Conservation (phyloP, 1,284 basidiomycete species). For the Cerrena zonata region DNA sequence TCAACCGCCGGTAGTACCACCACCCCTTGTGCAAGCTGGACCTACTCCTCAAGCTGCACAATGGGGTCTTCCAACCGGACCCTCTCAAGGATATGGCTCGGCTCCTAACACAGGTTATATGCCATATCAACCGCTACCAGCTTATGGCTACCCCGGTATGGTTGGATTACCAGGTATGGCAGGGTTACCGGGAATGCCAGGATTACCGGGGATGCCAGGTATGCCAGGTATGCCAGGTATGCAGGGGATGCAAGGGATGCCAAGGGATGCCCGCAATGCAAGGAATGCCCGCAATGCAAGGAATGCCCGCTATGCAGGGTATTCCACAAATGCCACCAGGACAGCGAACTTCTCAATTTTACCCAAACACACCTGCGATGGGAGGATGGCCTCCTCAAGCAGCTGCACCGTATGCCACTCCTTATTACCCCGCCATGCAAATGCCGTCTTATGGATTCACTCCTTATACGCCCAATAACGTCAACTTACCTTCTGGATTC, state of each 20-base stretch:
- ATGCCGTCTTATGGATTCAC: not conserved
- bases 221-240: too few relatives aligned
- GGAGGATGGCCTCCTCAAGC: not conserved
- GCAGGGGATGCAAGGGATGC: too few relatives aligned
- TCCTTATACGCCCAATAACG: not conserved
- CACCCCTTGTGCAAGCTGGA: slow-evolving; percentile 5
- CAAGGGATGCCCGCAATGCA: not conserved
- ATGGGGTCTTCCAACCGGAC: not conserved
- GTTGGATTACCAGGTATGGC: too few relatives aligned
- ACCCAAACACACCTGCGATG: not conserved
- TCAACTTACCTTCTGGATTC: not conserved
- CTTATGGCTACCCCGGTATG: slow-evolving; percentile 17
- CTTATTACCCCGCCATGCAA: not conserved
- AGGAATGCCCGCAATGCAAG: not conserved
- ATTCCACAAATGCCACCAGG: not conserved
- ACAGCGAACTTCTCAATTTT: not conserved
- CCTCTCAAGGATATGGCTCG: not conserved
- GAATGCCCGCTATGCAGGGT: not conserved
- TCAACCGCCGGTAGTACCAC: not conserved
- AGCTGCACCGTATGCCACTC: not conserved
- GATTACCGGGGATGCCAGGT: too few relatives aligned
- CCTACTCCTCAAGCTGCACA: not conserved
- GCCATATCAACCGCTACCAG: slow-evolving; percentile 8
- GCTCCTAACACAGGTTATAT: slow-evolving; percentile 13
- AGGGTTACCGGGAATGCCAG: too few relatives aligned